Evolutionary conservation across 306 rosid genomes (phyloP), one percentile per base, ranked within the genome.

Genomic region (Prinsepia uniflora): DNA sequence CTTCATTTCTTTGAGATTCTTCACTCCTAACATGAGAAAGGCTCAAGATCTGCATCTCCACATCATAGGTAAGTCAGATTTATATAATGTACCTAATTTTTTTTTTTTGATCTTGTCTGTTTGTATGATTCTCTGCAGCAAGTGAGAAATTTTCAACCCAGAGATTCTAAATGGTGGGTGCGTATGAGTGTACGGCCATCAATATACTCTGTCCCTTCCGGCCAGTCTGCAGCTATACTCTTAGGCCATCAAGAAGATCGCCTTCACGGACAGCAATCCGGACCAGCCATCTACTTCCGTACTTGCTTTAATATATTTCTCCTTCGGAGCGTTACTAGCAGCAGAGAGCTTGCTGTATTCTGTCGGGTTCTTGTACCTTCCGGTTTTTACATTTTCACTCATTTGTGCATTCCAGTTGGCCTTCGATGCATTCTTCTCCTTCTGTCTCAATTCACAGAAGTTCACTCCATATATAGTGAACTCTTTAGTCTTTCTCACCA

Each of bases 381-480:
- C 84, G 9, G 87, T 85, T 12, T 87, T 89, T n/a, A 83, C 87
- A 11, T 83, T 49, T 78, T 77, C 88, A 8, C 85, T 85, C 43
- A 69, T 86, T 24, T 74, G 80, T 50, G 66, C 87, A 49, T 83
- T 88, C 3, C 89, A 83, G 48, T 75, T 85, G 46, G 82, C 80
- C 54, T 87, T 83, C 81, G 83, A 75, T 71, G 89, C 90, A 6
- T 15, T 83, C 41, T 87, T 87, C 74, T 83, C 88, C 45, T 81
- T 75, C 83, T 85, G 84, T 76, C 81, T 85, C 6, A 84, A 85
- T 14, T 65, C 83, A 3, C 84, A 81, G 8, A 80, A 84, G 77
- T 78, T 84, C 79, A 85, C 90, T 55, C 81, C 88, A 41, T 76
- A 52, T 57, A 76, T 78, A 42, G 59, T 78, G 24, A 85, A 85